Evolutionary conservation across 495 filamentous ascomycete species (phyloP).

Genomic region (Podospora pseudocomata): DNA sequence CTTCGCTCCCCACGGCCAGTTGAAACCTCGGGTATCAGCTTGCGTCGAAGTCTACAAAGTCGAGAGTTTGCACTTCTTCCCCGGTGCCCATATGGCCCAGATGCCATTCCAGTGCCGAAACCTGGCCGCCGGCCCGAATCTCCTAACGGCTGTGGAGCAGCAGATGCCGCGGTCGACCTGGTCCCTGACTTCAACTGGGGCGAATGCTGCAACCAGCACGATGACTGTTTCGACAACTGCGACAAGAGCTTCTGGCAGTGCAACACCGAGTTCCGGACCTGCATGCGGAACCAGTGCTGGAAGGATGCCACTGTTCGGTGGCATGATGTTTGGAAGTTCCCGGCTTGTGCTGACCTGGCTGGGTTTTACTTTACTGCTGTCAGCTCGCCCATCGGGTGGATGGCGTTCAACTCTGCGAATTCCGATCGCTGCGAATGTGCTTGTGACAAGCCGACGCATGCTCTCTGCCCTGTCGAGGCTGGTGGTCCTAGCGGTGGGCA

Average conservation of each 20-base stretch:
- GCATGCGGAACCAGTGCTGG: conserved; percentile 8
- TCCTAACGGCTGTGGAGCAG: conserved; percentile 12
- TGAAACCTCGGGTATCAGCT: background rate
- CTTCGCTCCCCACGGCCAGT: background rate
- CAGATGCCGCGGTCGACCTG: background rate
- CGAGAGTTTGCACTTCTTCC: background rate
- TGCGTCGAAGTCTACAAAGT: background rate
- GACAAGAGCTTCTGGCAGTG: conserved; percentile 16
- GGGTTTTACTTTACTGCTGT: conserved; percentile 16
- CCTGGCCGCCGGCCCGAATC: background rate
- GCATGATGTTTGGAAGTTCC: conserved; percentile 6
- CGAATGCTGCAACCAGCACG: conserved; percentile 17
- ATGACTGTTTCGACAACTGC: conserved; percentile 19
- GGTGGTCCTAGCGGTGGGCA: too few relatives aligned
- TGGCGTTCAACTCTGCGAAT: conserved; percentile 11
- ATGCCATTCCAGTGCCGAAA: background rate
- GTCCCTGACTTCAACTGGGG: conserved; percentile 20
- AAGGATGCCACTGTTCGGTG: background rate
- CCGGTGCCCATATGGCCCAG: background rate
- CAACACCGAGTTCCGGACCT: conserved; percentile 16
- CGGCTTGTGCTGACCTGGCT: conserved; percentile 16
- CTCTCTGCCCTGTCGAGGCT: background rate
- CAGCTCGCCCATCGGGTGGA: background rate
- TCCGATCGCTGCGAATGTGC: conserved; percentile 17
- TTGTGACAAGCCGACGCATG: conserved; percentile 4